These are phyloP conservation scores for Omphalea diandra DNA, from an alignment of 441 rosid species.

Conservation along the genomic window DNA sequence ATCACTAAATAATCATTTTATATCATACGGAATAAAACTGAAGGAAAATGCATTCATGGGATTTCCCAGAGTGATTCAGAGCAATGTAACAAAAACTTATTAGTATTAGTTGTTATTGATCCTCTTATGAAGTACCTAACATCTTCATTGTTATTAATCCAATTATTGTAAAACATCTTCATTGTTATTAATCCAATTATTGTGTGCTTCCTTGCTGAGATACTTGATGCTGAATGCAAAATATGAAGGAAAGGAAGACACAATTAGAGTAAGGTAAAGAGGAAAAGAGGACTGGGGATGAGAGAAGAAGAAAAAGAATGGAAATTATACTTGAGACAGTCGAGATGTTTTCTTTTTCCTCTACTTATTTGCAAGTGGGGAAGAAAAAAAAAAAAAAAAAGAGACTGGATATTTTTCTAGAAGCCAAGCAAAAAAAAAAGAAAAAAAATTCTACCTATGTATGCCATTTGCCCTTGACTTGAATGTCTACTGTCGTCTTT, in stretches of 20 bases:
- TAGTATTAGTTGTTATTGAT: neutral
- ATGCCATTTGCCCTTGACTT: neutral
- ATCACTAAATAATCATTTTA: neutral
- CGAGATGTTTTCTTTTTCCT: conserved; percentile 1
- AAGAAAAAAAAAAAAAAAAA: neutral
- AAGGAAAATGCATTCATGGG: neutral
- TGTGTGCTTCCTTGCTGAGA: neutral
- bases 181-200: neutral
- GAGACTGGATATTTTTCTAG: neutral
- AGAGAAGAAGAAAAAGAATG: neutral
- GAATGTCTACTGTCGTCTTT: neutral
- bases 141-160: neutral
- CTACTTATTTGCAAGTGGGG: neutral
- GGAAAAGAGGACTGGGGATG: neutral
- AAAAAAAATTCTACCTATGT: neutral
- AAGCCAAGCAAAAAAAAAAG: neutral
- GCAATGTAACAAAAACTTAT: neutral
- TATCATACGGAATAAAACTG: neutral
- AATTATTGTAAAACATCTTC: neutral
- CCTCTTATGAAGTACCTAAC: neutral
- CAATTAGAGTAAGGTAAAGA: neutral
- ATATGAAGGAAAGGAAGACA: neutral
- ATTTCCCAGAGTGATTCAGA: neutral
- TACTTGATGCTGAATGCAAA: neutral
- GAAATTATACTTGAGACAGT: neutral